Conservation (phyloP, 2,329 filamentous ascomycete species). For the Fusarium sp. region DNA sequence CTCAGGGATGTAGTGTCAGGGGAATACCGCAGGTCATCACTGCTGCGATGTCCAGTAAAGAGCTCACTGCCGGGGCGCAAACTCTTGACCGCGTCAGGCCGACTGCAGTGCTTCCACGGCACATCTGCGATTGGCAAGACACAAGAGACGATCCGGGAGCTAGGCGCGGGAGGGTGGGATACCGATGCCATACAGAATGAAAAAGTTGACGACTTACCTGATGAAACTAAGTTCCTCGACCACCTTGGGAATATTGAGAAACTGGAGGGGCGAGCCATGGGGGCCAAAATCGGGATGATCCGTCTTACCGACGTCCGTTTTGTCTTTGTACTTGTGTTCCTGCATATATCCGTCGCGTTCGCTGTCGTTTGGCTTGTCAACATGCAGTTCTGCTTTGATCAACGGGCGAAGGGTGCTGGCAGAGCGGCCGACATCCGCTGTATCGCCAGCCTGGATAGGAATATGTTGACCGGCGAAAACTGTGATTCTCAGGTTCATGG, state of each 20-base stretch:
- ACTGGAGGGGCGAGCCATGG: constrained; percentile 65
- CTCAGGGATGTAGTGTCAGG: constrained; percentile 11
- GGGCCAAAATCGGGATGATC: constrained; percentile 72
- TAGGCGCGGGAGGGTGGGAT: background rate
- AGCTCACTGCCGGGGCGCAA: constrained; percentile 5
- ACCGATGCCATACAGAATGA: background rate
- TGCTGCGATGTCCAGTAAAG: background rate
- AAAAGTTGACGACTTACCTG: constrained; percentile 62
- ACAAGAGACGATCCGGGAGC: background rate
- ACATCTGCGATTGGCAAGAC: constrained; percentile 1
- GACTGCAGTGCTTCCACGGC: constrained; percentile 8
- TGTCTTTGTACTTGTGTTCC: constrained; percentile 69
- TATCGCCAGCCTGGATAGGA: constrained; percentile 47
- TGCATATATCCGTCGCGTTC: constrained; percentile 47
- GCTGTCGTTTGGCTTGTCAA: constrained; percentile 67
- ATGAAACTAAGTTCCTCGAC: constrained; percentile 79
- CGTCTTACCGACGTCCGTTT: constrained; percentile 65
- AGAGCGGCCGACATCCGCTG: constrained; percentile 46
- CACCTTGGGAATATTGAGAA: constrained; percentile 67
- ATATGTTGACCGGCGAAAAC: constrained; percentile 82
- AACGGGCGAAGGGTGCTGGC: constrained; percentile 69
- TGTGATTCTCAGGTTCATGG: constrained; percentile 75
- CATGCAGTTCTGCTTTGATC: constrained; percentile 83
- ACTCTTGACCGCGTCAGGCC: constrained; percentile 2
- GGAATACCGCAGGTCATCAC: background rate